Conservation (phyloP, 176 grass and related monocot genomes). For the Aegilops speltoides region DNA sequence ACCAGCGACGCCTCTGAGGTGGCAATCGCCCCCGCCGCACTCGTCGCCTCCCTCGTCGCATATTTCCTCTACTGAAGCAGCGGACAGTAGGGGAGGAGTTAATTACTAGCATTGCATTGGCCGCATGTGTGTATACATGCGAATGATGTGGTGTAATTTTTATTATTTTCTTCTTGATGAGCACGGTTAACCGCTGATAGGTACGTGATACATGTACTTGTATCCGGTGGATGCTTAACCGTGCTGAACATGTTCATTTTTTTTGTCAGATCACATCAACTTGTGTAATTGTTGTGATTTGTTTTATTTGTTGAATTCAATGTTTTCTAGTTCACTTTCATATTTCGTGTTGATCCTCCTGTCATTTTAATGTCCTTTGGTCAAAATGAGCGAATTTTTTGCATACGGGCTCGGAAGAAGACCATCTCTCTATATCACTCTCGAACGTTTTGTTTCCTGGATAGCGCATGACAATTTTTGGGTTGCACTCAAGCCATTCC, state of each 20-base stretch:
- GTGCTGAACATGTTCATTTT: neutral
- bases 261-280: neutral
- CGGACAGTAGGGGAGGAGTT: neutral
- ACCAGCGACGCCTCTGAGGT: neutral
- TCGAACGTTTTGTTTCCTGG: too few relatives aligned
- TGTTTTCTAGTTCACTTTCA: neutral
- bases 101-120: neutral
- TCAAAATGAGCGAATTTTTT: neutral
- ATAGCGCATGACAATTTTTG: too few relatives aligned
- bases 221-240: neutral
- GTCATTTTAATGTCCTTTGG: neutral
- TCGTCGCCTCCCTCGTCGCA: neutral
- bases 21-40: neutral
- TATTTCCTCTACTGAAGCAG: slow-evolving; percentile 17
- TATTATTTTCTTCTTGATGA: neutral
- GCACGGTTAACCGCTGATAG: neutral
- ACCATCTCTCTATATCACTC: too few relatives aligned
- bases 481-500: too few relatives aligned
- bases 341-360: neutral
- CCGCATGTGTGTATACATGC: neutral
- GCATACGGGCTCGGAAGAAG: too few relatives aligned
- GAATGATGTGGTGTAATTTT: neutral
- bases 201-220: neutral
- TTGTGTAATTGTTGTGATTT: neutral
- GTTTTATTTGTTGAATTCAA: neutral